phyloP scores from a whole-genome alignment of 2,329 filamentous ascomycete genomes.

The Paramyrothecium roridum region DNA sequence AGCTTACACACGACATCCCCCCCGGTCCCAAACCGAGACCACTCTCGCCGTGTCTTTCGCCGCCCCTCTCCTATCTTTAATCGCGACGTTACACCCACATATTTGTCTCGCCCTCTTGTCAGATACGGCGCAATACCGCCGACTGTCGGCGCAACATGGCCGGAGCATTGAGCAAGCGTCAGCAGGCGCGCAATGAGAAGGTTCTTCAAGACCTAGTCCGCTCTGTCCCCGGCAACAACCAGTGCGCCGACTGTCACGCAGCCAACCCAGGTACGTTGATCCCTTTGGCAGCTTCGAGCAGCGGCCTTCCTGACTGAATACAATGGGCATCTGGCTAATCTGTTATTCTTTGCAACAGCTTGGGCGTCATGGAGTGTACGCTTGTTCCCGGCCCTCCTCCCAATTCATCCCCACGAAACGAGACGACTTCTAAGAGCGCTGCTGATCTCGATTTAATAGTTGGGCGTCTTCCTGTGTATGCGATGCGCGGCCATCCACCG shows the following conservation, averaged over 20 bases:
- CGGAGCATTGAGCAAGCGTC: slow-evolving; percentile 81
- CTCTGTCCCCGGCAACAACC: slow-evolving; percentile 79
- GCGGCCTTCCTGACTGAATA: slow-evolving; percentile 1
- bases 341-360: slow-evolving; percentile 46
- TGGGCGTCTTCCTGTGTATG: slow-evolving; percentile 97
- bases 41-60: not conserved
- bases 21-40: not conserved
- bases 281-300: slow-evolving; percentile 4
- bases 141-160: slow-evolving; percentile 53
- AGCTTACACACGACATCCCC: too few relatives aligned
- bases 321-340: slow-evolving; percentile 18
- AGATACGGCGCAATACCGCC: not conserved
- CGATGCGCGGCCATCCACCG: slow-evolving; percentile 93
- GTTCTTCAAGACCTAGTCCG: slow-evolving; percentile 85
- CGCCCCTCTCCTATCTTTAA: not conserved
- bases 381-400: slow-evolving; percentile 3
- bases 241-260: slow-evolving; percentile 89
- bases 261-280: slow-evolving; percentile 77
- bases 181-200: slow-evolving; percentile 96
- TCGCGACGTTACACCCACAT: not conserved
- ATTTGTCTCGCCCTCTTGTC: not conserved
- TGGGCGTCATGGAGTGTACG: slow-evolving; percentile 97
- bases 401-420: not conserved
- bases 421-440: slow-evolving; percentile 13
- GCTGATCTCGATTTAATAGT: slow-evolving; percentile 41